Percentiles rank a stretch among this genome's conserved stretches.
phyloP scores from a whole-genome alignment of 148 eudicot genomes.

The Fallopia convolvulus region DNA sequence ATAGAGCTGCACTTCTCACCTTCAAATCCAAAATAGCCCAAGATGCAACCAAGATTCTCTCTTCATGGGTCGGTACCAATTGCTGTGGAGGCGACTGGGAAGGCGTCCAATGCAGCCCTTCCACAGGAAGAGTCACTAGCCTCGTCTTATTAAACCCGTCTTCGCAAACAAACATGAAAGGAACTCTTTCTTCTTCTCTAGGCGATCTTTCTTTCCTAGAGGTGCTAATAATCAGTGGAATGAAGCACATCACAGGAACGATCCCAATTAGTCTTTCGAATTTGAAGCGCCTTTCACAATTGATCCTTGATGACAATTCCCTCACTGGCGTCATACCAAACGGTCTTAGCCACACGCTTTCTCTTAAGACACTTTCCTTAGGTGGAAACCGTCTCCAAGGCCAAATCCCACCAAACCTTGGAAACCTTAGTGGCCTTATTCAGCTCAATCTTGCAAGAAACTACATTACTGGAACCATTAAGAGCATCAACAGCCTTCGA shows the following conservation, averaged over 20 bases:
- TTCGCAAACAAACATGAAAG: constrained; percentile 37
- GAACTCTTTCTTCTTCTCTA: constrained; percentile 54
- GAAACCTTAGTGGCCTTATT: constrained; percentile 19
- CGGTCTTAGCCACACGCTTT: constrained; percentile 30
- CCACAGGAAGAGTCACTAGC: constrained; percentile 47
- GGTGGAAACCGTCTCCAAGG: constrained; percentile 49
- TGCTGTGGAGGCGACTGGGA: constrained; percentile 92
- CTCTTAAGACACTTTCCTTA: constrained; percentile 39
- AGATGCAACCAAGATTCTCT: constrained; percentile 55
- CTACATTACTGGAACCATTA: constrained; percentile 34
- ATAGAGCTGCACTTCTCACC: constrained; percentile 58
- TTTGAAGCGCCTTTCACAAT: constrained; percentile 45
- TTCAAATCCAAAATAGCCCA: constrained; percentile 49
- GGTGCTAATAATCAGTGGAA: constrained; percentile 57
- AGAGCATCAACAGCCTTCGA: constrained; percentile 23
- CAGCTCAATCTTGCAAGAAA: constrained; percentile 57
- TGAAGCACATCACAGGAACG: constrained; percentile 49
- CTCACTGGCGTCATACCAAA: constrained; percentile 50
- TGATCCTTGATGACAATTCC: constrained; percentile 57
- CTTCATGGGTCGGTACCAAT: constrained; percentile 60
- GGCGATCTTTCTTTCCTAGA: constrained; percentile 49
- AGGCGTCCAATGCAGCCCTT: constrained; percentile 55
- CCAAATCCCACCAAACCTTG: constrained; percentile 48
- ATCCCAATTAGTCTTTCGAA: constrained; percentile 43
- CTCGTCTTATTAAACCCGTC: constrained; percentile 44